Evolutionary conservation across 2,329 filamentous ascomycete genomes (phyloP), one percentile per base, ranked within the genome.

Genomic region (Monilinia fructicola): DNA sequence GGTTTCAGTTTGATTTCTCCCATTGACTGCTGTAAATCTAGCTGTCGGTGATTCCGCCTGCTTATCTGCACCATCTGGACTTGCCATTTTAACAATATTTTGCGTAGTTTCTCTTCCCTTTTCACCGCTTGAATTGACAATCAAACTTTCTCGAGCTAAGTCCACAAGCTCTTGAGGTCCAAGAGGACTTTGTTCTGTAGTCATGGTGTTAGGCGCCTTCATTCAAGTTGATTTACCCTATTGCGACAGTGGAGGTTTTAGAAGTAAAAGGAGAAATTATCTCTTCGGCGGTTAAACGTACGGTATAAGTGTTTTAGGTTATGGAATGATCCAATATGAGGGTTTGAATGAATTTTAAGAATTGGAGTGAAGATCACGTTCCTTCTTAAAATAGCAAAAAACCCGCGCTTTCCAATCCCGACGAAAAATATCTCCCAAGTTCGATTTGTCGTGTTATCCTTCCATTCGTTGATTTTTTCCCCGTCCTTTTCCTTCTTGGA

Each of bases 1-100:
- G 4, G 16, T 44, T 44, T 50, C 64, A 12, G 35, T 44, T 46
- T 69, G 70, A 38, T 75, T 73, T 44, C 73, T 73, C 40, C 72
- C 73, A 69, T 77, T 77, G 4, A 77, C 76, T 11, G 76, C 76
- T 2, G 76, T 77, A 60, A 77, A 77, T 55, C 76, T 71, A 54
- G 75, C 73, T 1, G 72, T 76, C 18, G 74, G 74, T 42, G 74
- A 72, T 53, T 76, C 73, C 5, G 68, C 69, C 54, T 68, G 68
- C 46, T 66, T 64, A 11, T 63, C 67, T 54, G 69, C 54, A 46
- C 72, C 73, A 62, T 70, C 69, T 31, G 67, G 66, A 23, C 61
- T 66, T 26, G 42, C 66, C 70, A 72, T 72, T 31, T 67, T 65
- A 21, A 31, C 63, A 26, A 46, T 52, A 21, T 44, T 56, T 44